phyloP scores from a whole-genome alignment of 2,329 filamentous ascomycete species.

The Plectosphaerella sp. region DNA sequence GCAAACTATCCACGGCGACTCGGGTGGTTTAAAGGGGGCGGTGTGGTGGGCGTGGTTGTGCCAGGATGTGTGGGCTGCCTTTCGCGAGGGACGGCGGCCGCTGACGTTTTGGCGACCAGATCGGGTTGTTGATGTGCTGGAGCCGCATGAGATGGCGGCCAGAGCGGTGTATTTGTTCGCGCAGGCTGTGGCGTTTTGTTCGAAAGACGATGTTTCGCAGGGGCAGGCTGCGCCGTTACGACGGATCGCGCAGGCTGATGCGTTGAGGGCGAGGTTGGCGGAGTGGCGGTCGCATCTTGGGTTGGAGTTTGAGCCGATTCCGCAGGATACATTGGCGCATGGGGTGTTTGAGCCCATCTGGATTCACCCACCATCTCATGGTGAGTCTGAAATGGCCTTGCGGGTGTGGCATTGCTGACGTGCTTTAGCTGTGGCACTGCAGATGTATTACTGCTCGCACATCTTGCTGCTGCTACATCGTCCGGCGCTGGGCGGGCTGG shows the following conservation, averaged over 20 bases:
- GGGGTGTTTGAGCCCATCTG: conserved; percentile 11
- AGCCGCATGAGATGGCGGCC: conserved; percentile 47
- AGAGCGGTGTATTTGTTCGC: conserved; percentile 51
- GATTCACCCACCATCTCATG: conserved; percentile 14
- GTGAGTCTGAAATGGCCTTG: conserved; percentile 4
- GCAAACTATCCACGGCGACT: conserved; percentile 56
- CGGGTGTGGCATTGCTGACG: too few species aligned
- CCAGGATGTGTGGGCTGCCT: conserved; percentile 62
- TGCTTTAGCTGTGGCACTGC: conserved; percentile 11
- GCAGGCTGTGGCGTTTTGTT: conserved; percentile 54
- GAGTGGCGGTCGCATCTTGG: conserved; percentile 44
- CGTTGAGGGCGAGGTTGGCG: conserved; percentile 40
- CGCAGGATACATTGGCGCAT: conserved; percentile 11
- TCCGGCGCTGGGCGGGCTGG: conserved; percentile 11
- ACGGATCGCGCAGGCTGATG: conserved; percentile 40
- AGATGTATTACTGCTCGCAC: conserved; percentile 13
- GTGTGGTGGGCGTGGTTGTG: conserved; percentile 65
- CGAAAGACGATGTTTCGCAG: conserved; percentile 22
- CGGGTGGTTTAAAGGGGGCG: conserved; percentile 49
- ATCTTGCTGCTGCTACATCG: conserved; percentile 13
- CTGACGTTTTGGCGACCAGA: conserved; percentile 56
- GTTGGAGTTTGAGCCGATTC: conserved; percentile 37
- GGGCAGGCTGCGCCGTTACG: conserved; percentile 27
- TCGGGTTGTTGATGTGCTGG: conserved; percentile 40
- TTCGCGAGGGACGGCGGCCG: conserved; percentile 49